phyloP scores from a whole-genome alignment of 768 basidiomycete species.

The Lanmaoa pseudosensibilis region DNA sequence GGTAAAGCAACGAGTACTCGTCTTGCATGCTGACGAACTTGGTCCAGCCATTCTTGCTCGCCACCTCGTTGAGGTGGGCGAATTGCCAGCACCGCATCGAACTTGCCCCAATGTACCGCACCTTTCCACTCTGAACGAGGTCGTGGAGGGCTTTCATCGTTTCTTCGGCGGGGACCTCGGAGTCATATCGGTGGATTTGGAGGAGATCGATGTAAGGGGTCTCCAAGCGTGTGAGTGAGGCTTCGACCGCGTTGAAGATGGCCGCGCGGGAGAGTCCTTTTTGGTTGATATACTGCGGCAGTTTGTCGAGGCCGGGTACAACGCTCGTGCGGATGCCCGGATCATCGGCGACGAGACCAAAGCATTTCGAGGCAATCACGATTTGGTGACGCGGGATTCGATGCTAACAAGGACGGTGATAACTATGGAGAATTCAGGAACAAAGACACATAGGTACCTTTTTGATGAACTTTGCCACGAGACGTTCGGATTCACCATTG shows the following conservation, averaged over 20 bases:
- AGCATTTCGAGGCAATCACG: conserved; percentile 32
- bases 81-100: conserved; percentile 49
- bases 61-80: conserved; percentile 43
- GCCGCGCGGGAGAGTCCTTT: conserved; percentile 35
- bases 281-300: conserved; percentile 34
- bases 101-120: conserved; percentile 50
- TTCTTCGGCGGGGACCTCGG: conserved; percentile 38
- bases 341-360: conserved; percentile 14
- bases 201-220: conserved; percentile 40
- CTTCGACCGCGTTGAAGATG: conserved; percentile 38
- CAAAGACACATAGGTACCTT: not conserved
- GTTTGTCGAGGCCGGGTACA: conserved; percentile 4
- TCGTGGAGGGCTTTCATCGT: conserved; percentile 53
- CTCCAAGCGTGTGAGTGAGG: conserved; percentile 34
- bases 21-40: conserved; percentile 57
- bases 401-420: conserved; percentile 14
- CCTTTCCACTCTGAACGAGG: conserved; percentile 45
- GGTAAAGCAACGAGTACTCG: conserved; percentile 52
- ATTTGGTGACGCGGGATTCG: conserved; percentile 29
- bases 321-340: not conserved
- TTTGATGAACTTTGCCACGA: not conserved
- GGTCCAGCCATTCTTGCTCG: conserved; percentile 46
- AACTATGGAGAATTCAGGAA: not conserved
- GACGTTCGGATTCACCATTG: not conserved
- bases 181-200: conserved; percentile 46